A percentile compares a stretch with the other conserved stretches of the same genome.
Evolutionary conservation across 306 rosid genomes (phyloP).

Genomic region (Erythrophleum fordii): DNA sequence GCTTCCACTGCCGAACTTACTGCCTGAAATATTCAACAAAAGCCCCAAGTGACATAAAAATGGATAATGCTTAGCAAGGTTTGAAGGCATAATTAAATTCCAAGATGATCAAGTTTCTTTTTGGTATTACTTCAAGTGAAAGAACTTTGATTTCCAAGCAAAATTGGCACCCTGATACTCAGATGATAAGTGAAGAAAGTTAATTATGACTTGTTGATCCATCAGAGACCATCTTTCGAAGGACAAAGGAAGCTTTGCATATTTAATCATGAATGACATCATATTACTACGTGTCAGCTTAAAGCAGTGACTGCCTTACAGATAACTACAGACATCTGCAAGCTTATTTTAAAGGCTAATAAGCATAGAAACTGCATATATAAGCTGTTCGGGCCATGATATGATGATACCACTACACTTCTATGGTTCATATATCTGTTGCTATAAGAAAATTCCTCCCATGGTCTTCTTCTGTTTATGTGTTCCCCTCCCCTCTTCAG

Average conservation of each 20-base stretch:
- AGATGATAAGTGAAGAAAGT: background rate
- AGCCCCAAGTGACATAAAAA: slow-evolving; percentile 22
- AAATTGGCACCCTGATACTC: slow-evolving; percentile 10
- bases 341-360: background rate
- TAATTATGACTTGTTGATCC: background rate
- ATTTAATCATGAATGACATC: slow-evolving; percentile 15
- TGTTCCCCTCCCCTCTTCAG: background rate
- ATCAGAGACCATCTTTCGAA: background rate
- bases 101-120: slow-evolving; percentile 12
- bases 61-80: slow-evolving; percentile 10
- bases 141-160: background rate
- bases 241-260: slow-evolving; percentile 15
- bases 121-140: slow-evolving; percentile 19
- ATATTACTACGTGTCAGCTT: background rate
- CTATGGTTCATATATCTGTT: background rate
- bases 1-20: slow-evolving; percentile 43
- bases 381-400: background rate
- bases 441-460: background rate
- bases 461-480: background rate
- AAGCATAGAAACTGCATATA: background rate
- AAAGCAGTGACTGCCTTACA: background rate
- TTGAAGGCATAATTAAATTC: slow-evolving; percentile 5
- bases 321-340: background rate
- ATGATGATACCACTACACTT: background rate
- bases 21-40: slow-evolving; percentile 52